Conservation (phyloP, 352 stramenopile species). For the Phytophthora lateralis region DNA sequence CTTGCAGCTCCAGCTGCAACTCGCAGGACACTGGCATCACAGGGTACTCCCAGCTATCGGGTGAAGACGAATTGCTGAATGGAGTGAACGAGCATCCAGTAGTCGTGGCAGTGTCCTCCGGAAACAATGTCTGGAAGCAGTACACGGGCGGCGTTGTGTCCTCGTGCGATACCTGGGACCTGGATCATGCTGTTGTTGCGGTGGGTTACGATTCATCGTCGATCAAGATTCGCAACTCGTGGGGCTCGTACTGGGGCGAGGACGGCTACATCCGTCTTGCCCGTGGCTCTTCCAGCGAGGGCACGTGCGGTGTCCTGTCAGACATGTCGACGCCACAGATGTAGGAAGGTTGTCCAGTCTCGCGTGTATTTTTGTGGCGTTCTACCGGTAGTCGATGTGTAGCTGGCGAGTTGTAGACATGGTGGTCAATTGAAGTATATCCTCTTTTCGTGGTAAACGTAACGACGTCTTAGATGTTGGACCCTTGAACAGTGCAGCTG, state of each 20-base stretch:
- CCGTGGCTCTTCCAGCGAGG: constrained; percentile 55
- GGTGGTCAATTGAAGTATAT: constrained; percentile 7
- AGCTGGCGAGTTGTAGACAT: constrained; percentile 12
- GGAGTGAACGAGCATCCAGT: constrained; percentile 84
- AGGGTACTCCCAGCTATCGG: constrained; percentile 68
- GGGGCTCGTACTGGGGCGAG: constrained; percentile 91
- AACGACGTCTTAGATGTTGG: neutral
- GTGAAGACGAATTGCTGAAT: constrained; percentile 35
- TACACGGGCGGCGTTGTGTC: constrained; percentile 94
- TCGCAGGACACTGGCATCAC: constrained; percentile 40
- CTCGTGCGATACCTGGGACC: constrained; percentile 69
- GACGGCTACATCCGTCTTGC: constrained; percentile 93
- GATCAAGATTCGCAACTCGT: constrained; percentile 98
- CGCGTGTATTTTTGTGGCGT: constrained; percentile 9
- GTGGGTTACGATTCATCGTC: constrained; percentile 93
- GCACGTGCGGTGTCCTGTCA: constrained; percentile 50
- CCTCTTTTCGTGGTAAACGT: constrained; percentile 1
- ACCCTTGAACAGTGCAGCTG: neutral
- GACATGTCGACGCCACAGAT: constrained; percentile 56
- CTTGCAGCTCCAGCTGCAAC: constrained; percentile 36
- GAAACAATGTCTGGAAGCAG: constrained; percentile 96
- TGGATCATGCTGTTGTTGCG: constrained; percentile 97
- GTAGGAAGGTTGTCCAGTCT: constrained; percentile 15
- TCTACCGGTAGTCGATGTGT: constrained; percentile 9
- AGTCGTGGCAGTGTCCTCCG: constrained; percentile 93